A percentile compares a stretch with the other conserved stretches of the same genome.
These are phyloP conservation scores for Phtheirospermum japonicum DNA, from an alignment of 257 asterid genomes.

Conservation along the genomic window DNA sequence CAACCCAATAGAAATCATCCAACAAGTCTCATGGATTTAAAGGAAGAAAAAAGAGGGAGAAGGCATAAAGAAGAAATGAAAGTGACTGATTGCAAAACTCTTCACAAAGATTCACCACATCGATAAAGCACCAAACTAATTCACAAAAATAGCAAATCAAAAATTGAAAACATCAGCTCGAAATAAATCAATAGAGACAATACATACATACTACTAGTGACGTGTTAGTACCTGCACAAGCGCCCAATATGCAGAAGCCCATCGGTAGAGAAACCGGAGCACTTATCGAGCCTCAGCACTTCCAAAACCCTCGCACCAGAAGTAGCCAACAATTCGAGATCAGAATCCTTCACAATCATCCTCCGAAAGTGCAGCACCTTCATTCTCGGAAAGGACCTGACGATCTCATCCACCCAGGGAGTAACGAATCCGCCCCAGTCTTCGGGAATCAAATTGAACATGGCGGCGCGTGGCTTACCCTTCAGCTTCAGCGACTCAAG, in stretches of 20 bases:
- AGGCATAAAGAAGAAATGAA: too few species aligned
- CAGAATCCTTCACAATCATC: conserved; percentile 74
- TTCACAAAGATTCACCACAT: neutral
- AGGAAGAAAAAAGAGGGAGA: neutral
- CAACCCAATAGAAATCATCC: neutral
- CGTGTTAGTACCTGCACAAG: conserved; percentile 52
- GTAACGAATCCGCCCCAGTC: conserved; percentile 82
- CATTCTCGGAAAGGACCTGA: conserved; percentile 38
- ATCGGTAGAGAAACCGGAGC: conserved; percentile 79
- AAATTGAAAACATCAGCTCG: neutral
- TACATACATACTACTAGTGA: neutral
- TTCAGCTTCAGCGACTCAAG: conserved; percentile 74
- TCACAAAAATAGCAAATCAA: neutral
- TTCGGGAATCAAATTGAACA: conserved; percentile 74
- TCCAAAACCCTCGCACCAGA: conserved; percentile 40
- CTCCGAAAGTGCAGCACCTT: conserved; percentile 70
- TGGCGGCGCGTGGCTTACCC: conserved; percentile 91
- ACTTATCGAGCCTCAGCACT: conserved; percentile 70
- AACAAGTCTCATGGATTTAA: neutral
- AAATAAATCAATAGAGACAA: neutral
- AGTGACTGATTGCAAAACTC: neutral
- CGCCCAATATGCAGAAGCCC: conserved; percentile 55
- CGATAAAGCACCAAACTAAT: too few species aligned
- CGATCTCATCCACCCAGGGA: conserved; percentile 69
- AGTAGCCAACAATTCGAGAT: conserved; percentile 53